Conservation (phyloP, 83 land plant species). For the Thuja plicata region DNA sequence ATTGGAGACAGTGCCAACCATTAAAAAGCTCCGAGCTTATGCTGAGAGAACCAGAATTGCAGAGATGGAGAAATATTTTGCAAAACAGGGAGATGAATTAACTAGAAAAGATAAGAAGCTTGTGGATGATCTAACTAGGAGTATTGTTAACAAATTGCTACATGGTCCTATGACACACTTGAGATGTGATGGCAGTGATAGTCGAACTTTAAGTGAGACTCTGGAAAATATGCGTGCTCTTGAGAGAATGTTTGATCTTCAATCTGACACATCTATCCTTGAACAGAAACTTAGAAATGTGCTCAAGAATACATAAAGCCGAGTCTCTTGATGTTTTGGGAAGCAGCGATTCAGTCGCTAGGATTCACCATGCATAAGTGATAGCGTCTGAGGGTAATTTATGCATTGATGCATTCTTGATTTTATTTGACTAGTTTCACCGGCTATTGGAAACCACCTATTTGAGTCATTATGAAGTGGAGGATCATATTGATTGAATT, state of each 20-base stretch:
- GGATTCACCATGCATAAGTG: too few relatives aligned
- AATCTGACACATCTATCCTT: slow-evolving; percentile 67
- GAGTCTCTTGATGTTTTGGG: background rate
- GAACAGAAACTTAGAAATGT: slow-evolving; percentile 70
- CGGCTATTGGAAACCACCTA: too few relatives aligned
- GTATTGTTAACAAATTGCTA: slow-evolving; percentile 92
- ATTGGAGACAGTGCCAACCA: slow-evolving; percentile 95
- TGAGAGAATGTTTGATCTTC: slow-evolving; percentile 92
- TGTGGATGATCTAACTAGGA: slow-evolving; percentile 85
- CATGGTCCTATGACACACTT: slow-evolving; percentile 98
- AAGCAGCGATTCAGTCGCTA: too few relatives aligned
- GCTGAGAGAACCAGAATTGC: slow-evolving; percentile 76
- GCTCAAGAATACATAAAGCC: slow-evolving; percentile 55
- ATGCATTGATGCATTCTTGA: too few relatives aligned
- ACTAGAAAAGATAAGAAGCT: slow-evolving; percentile 71
- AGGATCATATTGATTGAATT: too few relatives aligned
- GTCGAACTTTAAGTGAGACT: slow-evolving; percentile 82
- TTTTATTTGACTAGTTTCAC: too few relatives aligned
- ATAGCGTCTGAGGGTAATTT: too few relatives aligned
- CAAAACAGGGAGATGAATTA: slow-evolving; percentile 78
- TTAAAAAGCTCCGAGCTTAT: slow-evolving; percentile 91
- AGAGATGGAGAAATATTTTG: slow-evolving; percentile 87
- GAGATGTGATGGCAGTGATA: slow-evolving; percentile 90
- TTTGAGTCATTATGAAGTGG: too few relatives aligned
- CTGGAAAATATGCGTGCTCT: slow-evolving; percentile 98